Evolutionary conservation across 306 rosid genomes (phyloP).

Genomic region (Glycine tomentella): DNA sequence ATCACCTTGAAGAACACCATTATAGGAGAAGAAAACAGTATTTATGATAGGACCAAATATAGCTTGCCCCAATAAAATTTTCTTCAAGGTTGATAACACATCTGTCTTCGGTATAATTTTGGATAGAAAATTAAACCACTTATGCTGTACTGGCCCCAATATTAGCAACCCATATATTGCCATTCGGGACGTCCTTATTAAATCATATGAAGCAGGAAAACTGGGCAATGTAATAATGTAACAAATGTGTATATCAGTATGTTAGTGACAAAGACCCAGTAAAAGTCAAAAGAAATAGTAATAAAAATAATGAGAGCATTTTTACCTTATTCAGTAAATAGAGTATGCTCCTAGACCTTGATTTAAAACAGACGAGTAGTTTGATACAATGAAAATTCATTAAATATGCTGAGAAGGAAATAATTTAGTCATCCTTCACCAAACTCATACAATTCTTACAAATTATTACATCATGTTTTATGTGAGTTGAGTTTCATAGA

Average conservation of each 20-base stretch:
- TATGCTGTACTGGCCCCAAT: slow-evolving; percentile 82
- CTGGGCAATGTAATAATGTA: slow-evolving; percentile 60
- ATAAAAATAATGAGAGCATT: not conserved
- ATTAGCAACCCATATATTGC: slow-evolving; percentile 70
- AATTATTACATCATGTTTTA: too few relatives aligned
- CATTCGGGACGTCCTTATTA: slow-evolving; percentile 69
- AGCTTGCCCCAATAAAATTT: slow-evolving; percentile 73
- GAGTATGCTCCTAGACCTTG: too few relatives aligned
- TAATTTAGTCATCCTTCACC: too few relatives aligned
- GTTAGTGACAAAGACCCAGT: slow-evolving; percentile 27
- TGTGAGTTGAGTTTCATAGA: too few relatives aligned
- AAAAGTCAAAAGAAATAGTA: not conserved
- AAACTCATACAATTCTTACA: too few relatives aligned
- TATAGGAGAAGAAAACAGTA: slow-evolving; percentile 77
- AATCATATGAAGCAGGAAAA: slow-evolving; percentile 60
- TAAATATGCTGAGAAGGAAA: too few relatives aligned
- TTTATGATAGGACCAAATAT: slow-evolving; percentile 71
- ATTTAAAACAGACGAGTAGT: too few relatives aligned
- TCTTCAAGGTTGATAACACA: slow-evolving; percentile 68
- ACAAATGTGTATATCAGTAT: slow-evolving; percentile 18
- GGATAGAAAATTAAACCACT: slow-evolving; percentile 73
- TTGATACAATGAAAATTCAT: too few relatives aligned
- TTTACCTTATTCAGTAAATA: too few relatives aligned
- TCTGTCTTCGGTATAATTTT: slow-evolving; percentile 64
- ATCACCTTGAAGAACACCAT: slow-evolving; percentile 68